phyloP scores from a whole-genome alignment of 345 rosid genomes.

The Euphorbia pulcherrima region DNA sequence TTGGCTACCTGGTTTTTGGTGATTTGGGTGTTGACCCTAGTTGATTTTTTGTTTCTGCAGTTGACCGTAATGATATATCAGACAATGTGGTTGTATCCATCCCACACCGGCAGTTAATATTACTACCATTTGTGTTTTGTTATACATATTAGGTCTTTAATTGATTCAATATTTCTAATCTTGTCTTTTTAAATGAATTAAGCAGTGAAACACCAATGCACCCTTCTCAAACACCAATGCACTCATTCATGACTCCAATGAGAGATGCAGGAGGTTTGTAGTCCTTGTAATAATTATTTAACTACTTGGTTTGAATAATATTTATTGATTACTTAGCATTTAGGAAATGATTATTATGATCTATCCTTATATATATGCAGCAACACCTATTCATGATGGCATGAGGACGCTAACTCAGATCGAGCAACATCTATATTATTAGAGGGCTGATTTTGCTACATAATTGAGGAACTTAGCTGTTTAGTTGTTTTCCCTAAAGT shows the following conservation, averaged over 20 bases:
- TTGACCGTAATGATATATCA: constrained; percentile 66
- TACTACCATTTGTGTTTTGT: not conserved
- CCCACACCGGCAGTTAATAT: constrained; percentile 54
- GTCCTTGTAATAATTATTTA: constrained; percentile 7
- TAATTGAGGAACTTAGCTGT: constrained; percentile 14
- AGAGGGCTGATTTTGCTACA: too few relatives aligned
- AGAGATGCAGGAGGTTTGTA: constrained; percentile 75
- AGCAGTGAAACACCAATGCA: constrained; percentile 91
- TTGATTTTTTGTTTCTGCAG: constrained; percentile 45
- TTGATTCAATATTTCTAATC: constrained; percentile 3
- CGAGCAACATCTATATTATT: too few relatives aligned
- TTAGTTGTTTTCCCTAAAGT: not conserved
- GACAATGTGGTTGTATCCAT: constrained; percentile 80
- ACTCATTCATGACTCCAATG: constrained; percentile 95
- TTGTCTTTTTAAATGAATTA: constrained; percentile 14
- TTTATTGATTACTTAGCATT: not conserved
- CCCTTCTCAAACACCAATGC: constrained; percentile 95
- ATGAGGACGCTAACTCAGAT: constrained; percentile 96
- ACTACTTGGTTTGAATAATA: not conserved
- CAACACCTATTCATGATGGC: constrained; percentile 97
- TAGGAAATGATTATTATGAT: not conserved
- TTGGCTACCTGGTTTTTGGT: constrained; percentile 14
- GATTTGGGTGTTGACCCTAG: constrained; percentile 17
- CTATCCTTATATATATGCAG: constrained; percentile 33
- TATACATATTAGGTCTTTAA: not conserved